Evolutionary conservation across 2,329 filamentous ascomycete genomes (phyloP).

Genomic region (Ascosphaera apis): DNA sequence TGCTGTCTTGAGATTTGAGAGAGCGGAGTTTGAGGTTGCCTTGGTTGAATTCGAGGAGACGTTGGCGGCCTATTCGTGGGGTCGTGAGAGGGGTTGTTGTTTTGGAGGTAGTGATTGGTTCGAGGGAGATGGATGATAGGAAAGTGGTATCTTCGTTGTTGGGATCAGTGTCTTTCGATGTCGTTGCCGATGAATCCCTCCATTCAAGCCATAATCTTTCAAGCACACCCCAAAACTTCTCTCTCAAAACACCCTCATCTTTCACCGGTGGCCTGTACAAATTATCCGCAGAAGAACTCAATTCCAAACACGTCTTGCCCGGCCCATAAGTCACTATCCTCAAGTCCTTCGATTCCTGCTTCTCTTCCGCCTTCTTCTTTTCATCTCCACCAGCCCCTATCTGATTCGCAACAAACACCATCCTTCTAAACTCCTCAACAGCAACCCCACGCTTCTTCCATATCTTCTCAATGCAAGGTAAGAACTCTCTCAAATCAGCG

Average conservation of each 20-base stretch:
- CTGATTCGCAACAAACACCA: constrained; percentile 37
- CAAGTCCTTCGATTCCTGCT: constrained; percentile 7
- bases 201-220: constrained; percentile 21
- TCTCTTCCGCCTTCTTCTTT: constrained; percentile 4
- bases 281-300: constrained; percentile 2
- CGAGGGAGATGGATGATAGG: neutral
- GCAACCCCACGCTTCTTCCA: constrained; percentile 52
- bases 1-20: constrained; percentile 10
- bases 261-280: constrained; percentile 11
- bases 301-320: constrained; percentile 17
- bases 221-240: constrained; percentile 26
- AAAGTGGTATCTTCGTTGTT: neutral
- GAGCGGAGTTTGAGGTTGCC: constrained; percentile 13
- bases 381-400: constrained; percentile 1
- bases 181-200: constrained; percentile 15
- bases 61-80: constrained; percentile 18
- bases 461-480: constrained; percentile 38
- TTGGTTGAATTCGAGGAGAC: constrained; percentile 18
- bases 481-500: constrained; percentile 38
- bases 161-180: constrained; percentile 11
- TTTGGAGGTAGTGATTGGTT: neutral
- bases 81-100: constrained; percentile 14
- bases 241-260: constrained; percentile 23
- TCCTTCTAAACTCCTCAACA: constrained; percentile 40
- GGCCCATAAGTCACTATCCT: constrained; percentile 19